Percentiles rank a stretch among this genome's conserved stretches.
These are phyloP conservation scores for Intubia oerlemansii DNA, from an alignment of 2,329 filamentous ascomycete genomes.

Conservation along the genomic window DNA sequence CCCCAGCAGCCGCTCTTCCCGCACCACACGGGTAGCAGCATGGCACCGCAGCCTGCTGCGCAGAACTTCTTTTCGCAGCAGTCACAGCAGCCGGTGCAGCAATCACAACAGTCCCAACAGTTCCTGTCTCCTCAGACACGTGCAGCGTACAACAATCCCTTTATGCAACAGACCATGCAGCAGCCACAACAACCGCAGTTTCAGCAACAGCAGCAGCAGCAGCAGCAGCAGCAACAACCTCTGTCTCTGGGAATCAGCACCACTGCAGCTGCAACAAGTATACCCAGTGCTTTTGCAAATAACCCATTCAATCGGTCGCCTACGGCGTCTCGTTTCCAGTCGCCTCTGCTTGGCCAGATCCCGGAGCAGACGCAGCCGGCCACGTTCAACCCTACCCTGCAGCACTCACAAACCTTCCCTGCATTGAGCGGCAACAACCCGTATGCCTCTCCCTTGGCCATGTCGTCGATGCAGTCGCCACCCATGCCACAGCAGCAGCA, in stretches of 20 bases:
- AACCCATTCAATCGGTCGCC: conserved; percentile 29
- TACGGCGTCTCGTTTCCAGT: conserved; percentile 26
- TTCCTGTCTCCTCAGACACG: not conserved
- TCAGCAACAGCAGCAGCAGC: conserved; percentile 9
- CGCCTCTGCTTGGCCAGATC: conserved; percentile 27
- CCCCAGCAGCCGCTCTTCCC: conserved; percentile 45
- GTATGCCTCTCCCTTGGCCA: no score
- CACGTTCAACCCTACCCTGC: conserved; percentile 14
- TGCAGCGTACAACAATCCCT: not conserved
- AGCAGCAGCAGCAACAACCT: conserved; percentile 14
- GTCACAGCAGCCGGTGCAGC: conserved; percentile 19
- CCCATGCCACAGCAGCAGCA: conserved; percentile 1
- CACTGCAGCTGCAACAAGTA: no score
- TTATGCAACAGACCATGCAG: not conserved
- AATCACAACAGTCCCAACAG: conserved; percentile 10
- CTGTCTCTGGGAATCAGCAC: no score
- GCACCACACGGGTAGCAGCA: conserved; percentile 39
- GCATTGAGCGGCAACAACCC: not conserved
- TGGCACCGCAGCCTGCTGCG: conserved; percentile 2
- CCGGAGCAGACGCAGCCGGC: conserved; percentile 27
- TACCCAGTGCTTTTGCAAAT: conserved; percentile 13
- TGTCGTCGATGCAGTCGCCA: not conserved
- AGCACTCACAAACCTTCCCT: no score
- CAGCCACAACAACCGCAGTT: conserved; percentile 2
- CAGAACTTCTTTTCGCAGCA: conserved; percentile 10